Percentiles rank a stretch among this genome's conserved stretches.
These are phyloP conservation scores for Leccinum subrobustum DNA, from an alignment of 1,284 basidiomycete genomes.

Conservation along the genomic window DNA sequence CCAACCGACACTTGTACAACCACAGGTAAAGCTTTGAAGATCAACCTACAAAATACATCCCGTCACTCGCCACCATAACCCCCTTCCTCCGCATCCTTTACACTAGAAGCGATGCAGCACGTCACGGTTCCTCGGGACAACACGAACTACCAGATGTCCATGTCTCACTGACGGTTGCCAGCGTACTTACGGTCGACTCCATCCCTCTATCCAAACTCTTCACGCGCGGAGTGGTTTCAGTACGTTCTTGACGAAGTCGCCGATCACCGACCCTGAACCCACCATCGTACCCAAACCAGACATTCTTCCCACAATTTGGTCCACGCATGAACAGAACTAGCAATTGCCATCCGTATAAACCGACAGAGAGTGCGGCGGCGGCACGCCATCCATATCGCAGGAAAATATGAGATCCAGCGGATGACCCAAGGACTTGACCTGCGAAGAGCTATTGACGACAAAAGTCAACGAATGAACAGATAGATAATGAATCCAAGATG, in stretches of 20 bases:
- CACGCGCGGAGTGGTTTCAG: not conserved
- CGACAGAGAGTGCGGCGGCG: conserved; percentile 48
- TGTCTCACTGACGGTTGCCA: conserved; percentile 6
- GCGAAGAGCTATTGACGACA: conserved; percentile 35
- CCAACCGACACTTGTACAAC: not conserved
- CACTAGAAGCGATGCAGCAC: not conserved
- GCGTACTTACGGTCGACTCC: not conserved
- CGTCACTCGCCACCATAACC: not conserved
- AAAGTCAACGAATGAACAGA: not conserved
- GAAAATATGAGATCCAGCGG: conserved; percentile 52
- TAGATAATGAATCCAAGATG: not conserved
- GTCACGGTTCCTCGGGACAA: conserved; percentile 4
- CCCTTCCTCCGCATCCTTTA: not conserved
- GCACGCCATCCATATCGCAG: conserved; percentile 51
- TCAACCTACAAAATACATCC: not conserved
- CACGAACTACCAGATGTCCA: conserved; percentile 6
- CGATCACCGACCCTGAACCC: conserved; percentile 9
- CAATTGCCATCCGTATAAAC: conserved; percentile 42
- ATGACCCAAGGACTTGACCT: conserved; percentile 53
- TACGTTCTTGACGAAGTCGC: not conserved
- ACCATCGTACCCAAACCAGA: conserved; percentile 31
- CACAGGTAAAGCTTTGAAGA: not conserved
- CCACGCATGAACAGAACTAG: conserved; percentile 43
- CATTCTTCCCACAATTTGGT: conserved; percentile 37
- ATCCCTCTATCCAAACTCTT: not conserved